Conservation (phyloP, 768 basidiomycete genomes). For the Podaxis sp. region DNA sequence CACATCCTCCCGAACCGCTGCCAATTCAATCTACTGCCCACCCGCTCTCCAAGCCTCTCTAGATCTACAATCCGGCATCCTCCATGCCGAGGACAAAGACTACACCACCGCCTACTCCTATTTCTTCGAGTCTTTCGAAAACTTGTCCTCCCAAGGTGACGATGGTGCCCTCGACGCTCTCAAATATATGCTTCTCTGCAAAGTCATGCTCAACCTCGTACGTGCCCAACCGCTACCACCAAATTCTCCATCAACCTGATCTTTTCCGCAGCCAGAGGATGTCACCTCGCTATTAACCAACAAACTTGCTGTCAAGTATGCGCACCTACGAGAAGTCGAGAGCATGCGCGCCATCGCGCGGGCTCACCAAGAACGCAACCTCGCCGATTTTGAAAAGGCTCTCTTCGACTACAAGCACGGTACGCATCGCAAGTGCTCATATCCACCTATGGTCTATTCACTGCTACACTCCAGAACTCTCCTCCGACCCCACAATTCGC, state of each 20-base stretch:
- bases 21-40: slow-evolving; percentile 91
- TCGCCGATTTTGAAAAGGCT: slow-evolving; percentile 87
- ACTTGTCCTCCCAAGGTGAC: slow-evolving; percentile 75
- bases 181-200: slow-evolving; percentile 98
- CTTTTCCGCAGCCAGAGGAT: slow-evolving; percentile 69
- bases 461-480: slow-evolving; percentile 61
- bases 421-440: slow-evolving; percentile 23
- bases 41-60: slow-evolving; percentile 45
- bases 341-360: slow-evolving; percentile 94
- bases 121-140: slow-evolving; percentile 97
- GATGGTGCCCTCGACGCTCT: slow-evolving; percentile 77
- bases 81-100: slow-evolving; percentile 97
- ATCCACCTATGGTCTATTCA: neutral
- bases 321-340: slow-evolving; percentile 85
- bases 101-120: slow-evolving; percentile 97
- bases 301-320: slow-evolving; percentile 88
- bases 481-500: slow-evolving; percentile 93
- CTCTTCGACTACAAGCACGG: slow-evolving; percentile 85
- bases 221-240: slow-evolving; percentile 24
- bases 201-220: slow-evolving; percentile 96
- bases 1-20: slow-evolving; percentile 89
- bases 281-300: slow-evolving; percentile 82
- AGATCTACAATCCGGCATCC: slow-evolving; percentile 62
- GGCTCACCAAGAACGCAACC: slow-evolving; percentile 89
- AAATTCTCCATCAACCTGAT: neutral